Percentiles rank a stretch among this genome's conserved stretches.
Conservation (phyloP, 495 filamentous ascomycete genomes). For the Podospora didyma region DNA sequence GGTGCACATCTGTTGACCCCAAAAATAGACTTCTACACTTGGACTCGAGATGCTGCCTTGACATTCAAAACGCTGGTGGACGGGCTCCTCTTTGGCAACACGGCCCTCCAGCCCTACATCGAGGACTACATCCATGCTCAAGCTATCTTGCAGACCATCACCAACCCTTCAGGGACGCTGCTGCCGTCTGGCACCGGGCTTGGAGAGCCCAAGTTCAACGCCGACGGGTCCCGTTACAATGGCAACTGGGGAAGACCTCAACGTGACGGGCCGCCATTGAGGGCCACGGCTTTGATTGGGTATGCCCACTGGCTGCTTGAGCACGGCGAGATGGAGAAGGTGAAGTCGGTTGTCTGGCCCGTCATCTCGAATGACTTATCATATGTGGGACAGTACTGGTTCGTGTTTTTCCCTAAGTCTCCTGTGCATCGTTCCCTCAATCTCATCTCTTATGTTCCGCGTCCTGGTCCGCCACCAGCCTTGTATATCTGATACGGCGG, state of each 20-base stretch:
- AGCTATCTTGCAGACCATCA: conserved; percentile 52
- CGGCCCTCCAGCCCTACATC: conserved; percentile 45
- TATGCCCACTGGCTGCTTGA: conserved; percentile 41
- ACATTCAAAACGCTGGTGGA: conserved; percentile 58
- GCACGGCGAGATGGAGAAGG: conserved; percentile 36
- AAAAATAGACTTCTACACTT: conserved; percentile 53
- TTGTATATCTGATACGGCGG: neutral
- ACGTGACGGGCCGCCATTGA: conserved; percentile 61
- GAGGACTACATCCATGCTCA: conserved; percentile 54
- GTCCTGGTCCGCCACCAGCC: neutral
- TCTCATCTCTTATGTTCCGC: neutral
- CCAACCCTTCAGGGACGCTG: conserved; percentile 51
- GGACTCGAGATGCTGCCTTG: conserved; percentile 64
- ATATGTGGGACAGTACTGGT: conserved; percentile 66
- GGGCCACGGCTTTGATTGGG: conserved; percentile 51
- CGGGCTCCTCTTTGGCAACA: conserved; percentile 49
- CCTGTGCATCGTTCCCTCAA: neutral
- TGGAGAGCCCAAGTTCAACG: conserved; percentile 52
- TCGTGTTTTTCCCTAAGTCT: conserved; percentile 1
- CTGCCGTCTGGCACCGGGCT: conserved; percentile 44
- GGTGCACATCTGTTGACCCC: neutral
- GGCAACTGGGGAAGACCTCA: conserved; percentile 51
- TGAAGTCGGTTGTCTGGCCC: conserved; percentile 49
- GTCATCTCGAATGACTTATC: conserved; percentile 60
- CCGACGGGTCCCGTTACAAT: conserved; percentile 17